Base-by-base conservation (phyloP, 1,139 yeast species). In the Nakaseomyces sp. region DNA sequence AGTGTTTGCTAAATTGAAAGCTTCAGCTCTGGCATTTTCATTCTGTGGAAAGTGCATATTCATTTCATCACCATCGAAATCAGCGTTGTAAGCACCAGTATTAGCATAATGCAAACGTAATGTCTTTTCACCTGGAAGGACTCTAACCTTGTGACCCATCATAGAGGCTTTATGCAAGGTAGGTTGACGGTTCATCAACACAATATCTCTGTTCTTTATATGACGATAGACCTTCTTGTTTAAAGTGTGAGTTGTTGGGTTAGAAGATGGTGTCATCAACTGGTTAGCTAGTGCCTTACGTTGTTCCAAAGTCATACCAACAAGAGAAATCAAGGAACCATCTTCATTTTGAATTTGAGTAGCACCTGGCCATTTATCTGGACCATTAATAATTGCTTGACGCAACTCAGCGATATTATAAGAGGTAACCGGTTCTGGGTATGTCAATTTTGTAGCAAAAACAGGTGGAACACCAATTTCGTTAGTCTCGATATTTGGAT, bases 11-110 rank as follows among this genome's bases (percentile, higher is more conserved):
- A 93, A 75, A 63, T 87, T 77, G 59, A 87, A 73, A 3, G 98
- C 98, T 70, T 93, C 99, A 24, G 98, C 93, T 60, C 91, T 81
- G 12, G 98, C 98, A 57, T 87, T 87, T 70, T 91, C 97, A 66
- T 86, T 89, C 70, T 93, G 99, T 25, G 99, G 99, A 73, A 93
- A 91, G 70, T 93, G 99, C 96, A 93, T 84, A 65, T 93, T 93
- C 99, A 93, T 93, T 72, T 93, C 99, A 69, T 93, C 99, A 72
- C 99, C 99, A 70, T 93, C 99, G 60, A 93, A 93, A 76, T 93
- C 99, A 36, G 98, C 98, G 66, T 91, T 93, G 68, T 88, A 88
- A 43, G 98, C 96, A 70, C 97, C 97, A 40, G 98, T 93, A 65
- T 93, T 93, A 55, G 99, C 98, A 66, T 93, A 93, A 67, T 93